phyloP scores from a whole-genome alignment of 805 yeast species.

The Isabelozyma gotoi region DNA sequence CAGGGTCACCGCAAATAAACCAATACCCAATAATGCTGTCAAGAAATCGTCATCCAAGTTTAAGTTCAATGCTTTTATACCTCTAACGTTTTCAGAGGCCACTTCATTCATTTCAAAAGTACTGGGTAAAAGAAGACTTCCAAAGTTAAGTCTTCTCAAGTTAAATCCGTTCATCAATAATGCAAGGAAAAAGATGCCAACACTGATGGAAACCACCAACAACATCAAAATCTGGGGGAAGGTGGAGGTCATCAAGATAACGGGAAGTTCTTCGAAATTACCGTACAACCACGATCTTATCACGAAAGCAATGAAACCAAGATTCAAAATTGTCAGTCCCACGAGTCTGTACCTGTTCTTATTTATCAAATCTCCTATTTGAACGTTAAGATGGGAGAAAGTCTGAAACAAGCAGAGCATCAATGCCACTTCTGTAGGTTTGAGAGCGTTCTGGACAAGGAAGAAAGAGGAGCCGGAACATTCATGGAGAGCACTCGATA shows the following conservation, averaged over 20 bases:
- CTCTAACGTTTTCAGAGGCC: slow-evolving; percentile 15
- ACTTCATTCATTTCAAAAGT: slow-evolving; percentile 15
- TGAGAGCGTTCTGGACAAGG: slow-evolving; percentile 15
- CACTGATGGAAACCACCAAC: slow-evolving; percentile 50
- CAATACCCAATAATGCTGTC: slow-evolving; percentile 57
- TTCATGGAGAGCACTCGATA: slow-evolving; percentile 75
- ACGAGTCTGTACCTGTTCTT: slow-evolving; percentile 55
- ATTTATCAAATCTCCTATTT: slow-evolving; percentile 58
- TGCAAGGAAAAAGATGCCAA: slow-evolving; percentile 56
- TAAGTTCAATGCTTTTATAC: slow-evolving; percentile 27
- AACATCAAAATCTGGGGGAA: slow-evolving; percentile 65
- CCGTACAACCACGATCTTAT: slow-evolving; percentile 36
- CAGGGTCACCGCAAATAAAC: slow-evolving; percentile 63
- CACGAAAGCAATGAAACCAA: slow-evolving; percentile 45
- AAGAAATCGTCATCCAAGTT: slow-evolving; percentile 62
- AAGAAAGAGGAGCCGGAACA: slow-evolving; percentile 42
- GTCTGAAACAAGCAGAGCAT: slow-evolving; percentile 56
- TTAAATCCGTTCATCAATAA: slow-evolving; percentile 52
- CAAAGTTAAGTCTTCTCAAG: slow-evolving; percentile 33
- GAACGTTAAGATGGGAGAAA: slow-evolving; percentile 59
- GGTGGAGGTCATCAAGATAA: slow-evolving; percentile 56
- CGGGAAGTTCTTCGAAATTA: slow-evolving; percentile 49
- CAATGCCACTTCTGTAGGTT: slow-evolving; percentile 55
- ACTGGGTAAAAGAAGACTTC: slow-evolving; percentile 25
- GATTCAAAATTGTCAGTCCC: slow-evolving; percentile 62